These are phyloP conservation scores for Aureobasidium sp. DNA, from an alignment of 2,329 filamentous ascomycete species.

Conservation along the genomic window DNA sequence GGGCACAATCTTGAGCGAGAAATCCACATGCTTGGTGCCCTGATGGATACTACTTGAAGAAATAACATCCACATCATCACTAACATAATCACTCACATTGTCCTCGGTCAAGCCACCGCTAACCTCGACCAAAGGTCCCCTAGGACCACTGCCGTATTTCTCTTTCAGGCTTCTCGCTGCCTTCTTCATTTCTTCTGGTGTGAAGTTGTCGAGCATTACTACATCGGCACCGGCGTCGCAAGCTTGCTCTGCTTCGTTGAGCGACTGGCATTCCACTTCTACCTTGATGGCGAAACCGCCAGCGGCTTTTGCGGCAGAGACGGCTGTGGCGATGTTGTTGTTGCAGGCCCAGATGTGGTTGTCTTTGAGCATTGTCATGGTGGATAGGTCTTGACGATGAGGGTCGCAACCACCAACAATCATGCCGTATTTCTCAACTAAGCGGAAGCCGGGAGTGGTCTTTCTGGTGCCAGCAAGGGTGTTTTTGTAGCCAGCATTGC, in stretches of 20 bases:
- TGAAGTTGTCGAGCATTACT: slow-evolving; percentile 97
- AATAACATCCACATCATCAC: slow-evolving; percentile 81
- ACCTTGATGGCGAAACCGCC: slow-evolving; percentile 90
- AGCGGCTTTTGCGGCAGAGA: slow-evolving; percentile 72
- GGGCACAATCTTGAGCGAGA: slow-evolving; percentile 78
- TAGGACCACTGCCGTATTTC: slow-evolving; percentile 61
- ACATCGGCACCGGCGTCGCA: slow-evolving; percentile 88
- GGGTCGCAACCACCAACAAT: slow-evolving; percentile 85
- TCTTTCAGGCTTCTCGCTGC: slow-evolving; percentile 72
- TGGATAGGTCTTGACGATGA: slow-evolving; percentile 77
- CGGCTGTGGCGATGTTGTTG: slow-evolving; percentile 74
- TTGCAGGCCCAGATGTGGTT: slow-evolving; percentile 93
- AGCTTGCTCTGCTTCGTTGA: slow-evolving; percentile 84
- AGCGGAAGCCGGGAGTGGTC: slow-evolving; percentile 88
- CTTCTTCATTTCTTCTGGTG: slow-evolving; percentile 64
- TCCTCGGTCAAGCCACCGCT: slow-evolving; percentile 81
- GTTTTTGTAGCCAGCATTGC: slow-evolving; percentile 65
- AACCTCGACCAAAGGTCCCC: slow-evolving; percentile 77
- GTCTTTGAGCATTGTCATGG: slow-evolving; percentile 99
- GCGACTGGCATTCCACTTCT: slow-evolving; percentile 88
- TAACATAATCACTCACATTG: slow-evolving; percentile 77
- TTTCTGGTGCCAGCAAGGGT: slow-evolving; percentile 92
- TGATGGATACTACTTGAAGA: slow-evolving; percentile 97
- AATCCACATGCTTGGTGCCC: slow-evolving; percentile 88
- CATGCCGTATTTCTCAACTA: slow-evolving; percentile 99